phyloP scores from a whole-genome alignment of 2,329 filamentous ascomycete genomes.

The Fusarium coffeatum region DNA sequence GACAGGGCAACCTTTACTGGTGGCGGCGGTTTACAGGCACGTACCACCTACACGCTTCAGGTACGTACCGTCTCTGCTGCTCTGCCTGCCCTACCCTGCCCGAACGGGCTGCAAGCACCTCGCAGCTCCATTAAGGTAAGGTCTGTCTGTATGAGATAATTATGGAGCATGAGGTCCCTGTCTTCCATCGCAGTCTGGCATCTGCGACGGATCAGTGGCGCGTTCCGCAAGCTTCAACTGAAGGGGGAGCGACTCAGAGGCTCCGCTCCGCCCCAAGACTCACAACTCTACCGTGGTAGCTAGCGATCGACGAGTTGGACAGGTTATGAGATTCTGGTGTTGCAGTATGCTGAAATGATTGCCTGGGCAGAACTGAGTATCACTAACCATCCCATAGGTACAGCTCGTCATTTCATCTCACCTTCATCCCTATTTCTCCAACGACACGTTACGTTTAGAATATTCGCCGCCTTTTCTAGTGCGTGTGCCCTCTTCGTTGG shows the following conservation, averaged over 20 bases:
- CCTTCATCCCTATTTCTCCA: neutral
- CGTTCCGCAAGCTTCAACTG: conserved; percentile 42
- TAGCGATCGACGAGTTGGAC: conserved; percentile 2
- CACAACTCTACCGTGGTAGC: neutral
- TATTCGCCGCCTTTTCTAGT: neutral
- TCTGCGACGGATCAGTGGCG: conserved; percentile 40
- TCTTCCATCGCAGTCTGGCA: conserved; percentile 16
- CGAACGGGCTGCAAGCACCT: neutral
- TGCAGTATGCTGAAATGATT: neutral
- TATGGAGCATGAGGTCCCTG: conserved; percentile 41
- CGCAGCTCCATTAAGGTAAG: conserved; percentile 11
- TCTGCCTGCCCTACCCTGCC: neutral
- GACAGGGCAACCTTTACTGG: conserved; percentile 1
- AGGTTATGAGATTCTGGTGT: neutral
- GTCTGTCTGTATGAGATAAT: conserved; percentile 39
- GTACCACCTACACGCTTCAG: conserved; percentile 6
- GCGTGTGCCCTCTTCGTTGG: neutral
- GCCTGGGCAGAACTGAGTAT: neutral
- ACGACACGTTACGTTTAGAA: neutral
- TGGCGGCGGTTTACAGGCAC: conserved; percentile 32
- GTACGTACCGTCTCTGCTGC: conserved; percentile 30
- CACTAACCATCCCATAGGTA: neutral
- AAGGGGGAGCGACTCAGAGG: conserved; percentile 30
- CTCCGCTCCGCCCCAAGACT: conserved; percentile 38
- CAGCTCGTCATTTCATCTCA: neutral